phyloP scores from a whole-genome alignment of 208 protist genomes.

The Lotmaria passim region DNA sequence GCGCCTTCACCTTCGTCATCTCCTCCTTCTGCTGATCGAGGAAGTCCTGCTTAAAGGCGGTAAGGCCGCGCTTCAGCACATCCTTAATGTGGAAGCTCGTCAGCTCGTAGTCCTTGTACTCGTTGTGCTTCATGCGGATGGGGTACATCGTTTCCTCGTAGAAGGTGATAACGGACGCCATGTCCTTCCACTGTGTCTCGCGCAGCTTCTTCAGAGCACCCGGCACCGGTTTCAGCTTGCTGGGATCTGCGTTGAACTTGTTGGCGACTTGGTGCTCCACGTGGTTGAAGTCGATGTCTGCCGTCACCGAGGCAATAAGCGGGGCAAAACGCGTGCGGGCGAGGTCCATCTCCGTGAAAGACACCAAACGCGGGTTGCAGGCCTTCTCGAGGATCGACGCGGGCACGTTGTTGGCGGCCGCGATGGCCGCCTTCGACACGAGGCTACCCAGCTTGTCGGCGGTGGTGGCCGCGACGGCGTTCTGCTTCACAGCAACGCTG shows the following conservation, averaged over 20 bases:
- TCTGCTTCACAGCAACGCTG: slow-evolving; percentile 59
- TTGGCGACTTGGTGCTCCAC: slow-evolving; percentile 65
- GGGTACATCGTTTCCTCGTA: slow-evolving; percentile 89
- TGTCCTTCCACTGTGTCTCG: slow-evolving; percentile 65
- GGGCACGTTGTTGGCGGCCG: slow-evolving; percentile 59
- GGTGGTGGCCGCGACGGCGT: slow-evolving; percentile 36
- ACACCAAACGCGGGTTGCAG: slow-evolving; percentile 53
- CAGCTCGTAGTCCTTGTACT: slow-evolving; percentile 70
- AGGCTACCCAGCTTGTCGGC: slow-evolving; percentile 54
- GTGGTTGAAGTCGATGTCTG: slow-evolving; percentile 58
- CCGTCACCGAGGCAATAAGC: slow-evolving; percentile 61
- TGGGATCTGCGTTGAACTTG: slow-evolving; percentile 30
- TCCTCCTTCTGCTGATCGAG: slow-evolving; percentile 82
- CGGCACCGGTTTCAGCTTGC: slow-evolving; percentile 44
- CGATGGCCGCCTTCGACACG: slow-evolving; percentile 54
- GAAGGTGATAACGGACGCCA: slow-evolving; percentile 59
- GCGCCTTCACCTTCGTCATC: slow-evolving; percentile 62
- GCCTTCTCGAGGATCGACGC: slow-evolving; percentile 49
- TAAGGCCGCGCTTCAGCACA: slow-evolving; percentile 85
- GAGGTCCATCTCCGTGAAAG: slow-evolving; percentile 75
- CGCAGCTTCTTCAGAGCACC: slow-evolving; percentile 75
- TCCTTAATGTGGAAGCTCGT: slow-evolving; percentile 89
- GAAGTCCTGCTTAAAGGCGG: slow-evolving; percentile 89
- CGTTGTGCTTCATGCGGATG: slow-evolving; percentile 56
- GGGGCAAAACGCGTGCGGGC: slow-evolving; percentile 63